Evolutionary conservation across 768 basidiomycete genomes (phyloP).

Genomic region (Xerocomellus chrysenteron): DNA sequence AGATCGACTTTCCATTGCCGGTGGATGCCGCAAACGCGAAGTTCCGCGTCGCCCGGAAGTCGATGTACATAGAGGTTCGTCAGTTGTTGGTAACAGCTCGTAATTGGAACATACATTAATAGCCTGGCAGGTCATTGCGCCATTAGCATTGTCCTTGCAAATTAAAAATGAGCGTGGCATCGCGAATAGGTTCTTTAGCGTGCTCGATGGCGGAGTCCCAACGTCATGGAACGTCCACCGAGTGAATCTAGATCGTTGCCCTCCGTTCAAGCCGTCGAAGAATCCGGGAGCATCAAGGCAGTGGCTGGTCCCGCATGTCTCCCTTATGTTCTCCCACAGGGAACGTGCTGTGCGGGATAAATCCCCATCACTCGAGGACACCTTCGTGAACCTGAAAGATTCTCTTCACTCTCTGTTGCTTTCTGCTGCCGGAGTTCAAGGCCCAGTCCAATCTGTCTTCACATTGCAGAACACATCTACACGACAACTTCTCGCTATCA

Average conservation of each 20-base stretch:
- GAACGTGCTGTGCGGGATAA: slow-evolving; percentile 21
- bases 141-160: slow-evolving; percentile 13
- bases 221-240: slow-evolving; percentile 40
- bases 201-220: slow-evolving; percentile 13
- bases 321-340: slow-evolving; percentile 32
- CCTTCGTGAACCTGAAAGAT: slow-evolving; percentile 34
- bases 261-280: slow-evolving; percentile 27
- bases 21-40: slow-evolving; percentile 37
- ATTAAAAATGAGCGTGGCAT: slow-evolving; percentile 15
- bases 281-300: slow-evolving; percentile 2
- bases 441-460: slow-evolving; percentile 19
- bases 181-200: slow-evolving; percentile 31
- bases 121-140: slow-evolving; percentile 20
- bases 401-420: slow-evolving; percentile 31
- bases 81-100: not conserved
- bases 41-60: slow-evolving; percentile 53
- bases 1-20: slow-evolving; percentile 44
- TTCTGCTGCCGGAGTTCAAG: slow-evolving; percentile 23
- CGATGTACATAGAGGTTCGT: slow-evolving; percentile 44
- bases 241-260: slow-evolving; percentile 36
- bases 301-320: slow-evolving; percentile 37
- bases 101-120: not conserved
- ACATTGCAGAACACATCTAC: slow-evolving; percentile 16
- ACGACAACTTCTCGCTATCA: slow-evolving; percentile 34
- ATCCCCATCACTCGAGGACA: slow-evolving; percentile 11